phyloP scores from a whole-genome alignment of 2,329 filamentous ascomycete genomes.

The Exophiala aquamarina region DNA sequence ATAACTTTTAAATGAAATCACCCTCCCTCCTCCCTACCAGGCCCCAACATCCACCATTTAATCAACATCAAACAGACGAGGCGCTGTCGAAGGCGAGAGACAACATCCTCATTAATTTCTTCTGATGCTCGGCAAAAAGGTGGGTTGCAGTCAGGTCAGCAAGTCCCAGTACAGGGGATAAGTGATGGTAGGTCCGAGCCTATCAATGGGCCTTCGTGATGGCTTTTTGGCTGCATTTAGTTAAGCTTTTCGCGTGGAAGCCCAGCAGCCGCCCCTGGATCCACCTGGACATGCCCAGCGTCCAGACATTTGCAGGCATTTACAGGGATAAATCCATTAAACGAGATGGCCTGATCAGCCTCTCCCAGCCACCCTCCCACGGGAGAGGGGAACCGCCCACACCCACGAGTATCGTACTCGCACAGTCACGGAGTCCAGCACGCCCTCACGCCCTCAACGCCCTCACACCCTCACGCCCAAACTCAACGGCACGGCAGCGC shows the following conservation, averaged over 20 bases:
- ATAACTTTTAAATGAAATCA: too few species aligned
- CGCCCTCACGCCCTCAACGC: too few species aligned
- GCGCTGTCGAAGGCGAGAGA: not conserved
- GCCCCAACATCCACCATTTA: too few species aligned
- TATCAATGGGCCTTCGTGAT: not conserved
- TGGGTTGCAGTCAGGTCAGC: not conserved
- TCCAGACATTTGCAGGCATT: too few species aligned
- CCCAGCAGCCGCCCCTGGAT: not conserved
- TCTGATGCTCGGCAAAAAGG: not conserved
- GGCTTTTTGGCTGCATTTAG: not conserved
- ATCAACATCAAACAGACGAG: too few species aligned
- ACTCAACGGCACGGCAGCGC: too few species aligned
- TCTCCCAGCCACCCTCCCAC: not conserved
- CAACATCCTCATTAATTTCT: not conserved
- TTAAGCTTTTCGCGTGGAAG: conserved; percentile 1
- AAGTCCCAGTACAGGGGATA: not conserved
- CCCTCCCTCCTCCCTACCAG: too few species aligned
- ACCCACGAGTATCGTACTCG: too few species aligned
- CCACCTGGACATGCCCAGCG: too few species aligned
- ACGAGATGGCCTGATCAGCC: not conserved
- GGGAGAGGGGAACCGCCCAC: not conserved
- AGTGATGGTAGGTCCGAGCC: not conserved
- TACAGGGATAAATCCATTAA: not conserved
- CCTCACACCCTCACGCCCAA: too few species aligned
- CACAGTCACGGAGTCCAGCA: too few species aligned